Conservation (phyloP, 2,329 filamentous ascomycete species). For the Stylonectria norvegica region DNA sequence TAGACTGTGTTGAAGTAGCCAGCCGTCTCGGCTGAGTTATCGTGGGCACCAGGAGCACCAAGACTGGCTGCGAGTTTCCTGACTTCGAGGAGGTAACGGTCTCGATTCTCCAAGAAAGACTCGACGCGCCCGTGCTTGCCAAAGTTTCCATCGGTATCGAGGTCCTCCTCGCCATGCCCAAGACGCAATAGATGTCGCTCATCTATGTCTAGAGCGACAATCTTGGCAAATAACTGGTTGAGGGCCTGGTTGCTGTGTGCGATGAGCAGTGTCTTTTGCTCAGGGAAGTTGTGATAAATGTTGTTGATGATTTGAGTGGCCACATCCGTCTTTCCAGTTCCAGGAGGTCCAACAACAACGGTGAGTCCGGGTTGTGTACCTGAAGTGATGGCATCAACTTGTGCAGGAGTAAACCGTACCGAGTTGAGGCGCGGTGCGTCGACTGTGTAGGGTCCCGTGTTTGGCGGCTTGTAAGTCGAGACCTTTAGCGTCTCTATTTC, state of each 20-base stretch:
- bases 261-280: slow-evolving; percentile 85
- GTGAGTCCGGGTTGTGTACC: slow-evolving; percentile 93
- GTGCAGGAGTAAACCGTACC: slow-evolving; percentile 85
- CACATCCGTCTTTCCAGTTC: slow-evolving; percentile 98
- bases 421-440: slow-evolving; percentile 78
- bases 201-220: slow-evolving; percentile 93
- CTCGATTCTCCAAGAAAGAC: slow-evolving; percentile 86
- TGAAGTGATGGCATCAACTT: slow-evolving; percentile 89
- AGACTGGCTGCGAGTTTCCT: slow-evolving; percentile 81
- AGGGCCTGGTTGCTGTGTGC: slow-evolving; percentile 97
- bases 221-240: slow-evolving; percentile 97
- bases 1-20: slow-evolving; percentile 96
- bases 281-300: slow-evolving; percentile 95
- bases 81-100: slow-evolving; percentile 75
- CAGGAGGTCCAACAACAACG: slow-evolving; percentile 89
- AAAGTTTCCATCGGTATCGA: slow-evolving; percentile 81
- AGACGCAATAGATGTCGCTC: slow-evolving; percentile 88
- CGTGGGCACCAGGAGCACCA: slow-evolving; percentile 86
- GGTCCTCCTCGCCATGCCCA: slow-evolving; percentile 92
- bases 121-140: slow-evolving; percentile 94
- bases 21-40: slow-evolving; percentile 92
- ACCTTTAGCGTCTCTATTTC: slow-evolving; percentile 71
- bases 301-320: slow-evolving; percentile 98
- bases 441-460: slow-evolving; percentile 83
- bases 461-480: slow-evolving; percentile 84